Evolutionary conservation across 495 filamentous ascomycete genomes (phyloP).

Genomic region (Barbatosphaeria neglecta): DNA sequence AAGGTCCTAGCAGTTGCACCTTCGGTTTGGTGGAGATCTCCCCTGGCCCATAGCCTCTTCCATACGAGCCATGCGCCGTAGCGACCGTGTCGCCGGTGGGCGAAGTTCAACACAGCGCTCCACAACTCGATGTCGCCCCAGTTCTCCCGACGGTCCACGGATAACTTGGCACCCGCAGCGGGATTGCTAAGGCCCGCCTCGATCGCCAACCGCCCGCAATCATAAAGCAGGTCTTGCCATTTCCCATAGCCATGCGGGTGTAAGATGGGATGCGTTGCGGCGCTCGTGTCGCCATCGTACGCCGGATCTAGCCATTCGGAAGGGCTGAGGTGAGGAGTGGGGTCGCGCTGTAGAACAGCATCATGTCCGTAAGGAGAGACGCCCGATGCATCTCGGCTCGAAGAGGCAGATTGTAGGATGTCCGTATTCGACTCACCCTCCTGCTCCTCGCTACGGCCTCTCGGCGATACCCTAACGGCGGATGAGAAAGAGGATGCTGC

Average conservation of each 20-base stretch:
- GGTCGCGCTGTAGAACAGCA: background rate
- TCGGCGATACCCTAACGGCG: too few relatives aligned
- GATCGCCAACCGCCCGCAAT: slow-evolving; percentile 15
- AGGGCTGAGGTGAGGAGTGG: background rate
- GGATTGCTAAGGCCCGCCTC: slow-evolving; percentile 31
- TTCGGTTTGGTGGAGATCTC: slow-evolving; percentile 12
- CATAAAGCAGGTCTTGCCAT: slow-evolving; percentile 11
- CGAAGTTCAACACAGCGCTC: slow-evolving; percentile 51
- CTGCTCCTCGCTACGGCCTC: too few relatives aligned
- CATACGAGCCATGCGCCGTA: slow-evolving; percentile 35
- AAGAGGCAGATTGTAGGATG: too few relatives aligned
- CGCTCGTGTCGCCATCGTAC: background rate
- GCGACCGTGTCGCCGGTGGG: slow-evolving; percentile 47
- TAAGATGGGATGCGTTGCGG: background rate
- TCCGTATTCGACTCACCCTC: too few relatives aligned
- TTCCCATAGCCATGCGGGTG: slow-evolving; percentile 5
- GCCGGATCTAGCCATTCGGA: background rate
- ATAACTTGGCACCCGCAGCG: slow-evolving; percentile 9
- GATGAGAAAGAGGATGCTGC: too few relatives aligned
- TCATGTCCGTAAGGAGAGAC: background rate
- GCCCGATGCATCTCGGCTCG: background rate
- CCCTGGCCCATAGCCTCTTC: slow-evolving; percentile 19
- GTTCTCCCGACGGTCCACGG: slow-evolving; percentile 44
- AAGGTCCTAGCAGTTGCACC: slow-evolving; percentile 31
- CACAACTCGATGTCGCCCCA: slow-evolving; percentile 47